phyloP scores from a whole-genome alignment of 352 stramenopile species.

The Phytophthora pisi region DNA sequence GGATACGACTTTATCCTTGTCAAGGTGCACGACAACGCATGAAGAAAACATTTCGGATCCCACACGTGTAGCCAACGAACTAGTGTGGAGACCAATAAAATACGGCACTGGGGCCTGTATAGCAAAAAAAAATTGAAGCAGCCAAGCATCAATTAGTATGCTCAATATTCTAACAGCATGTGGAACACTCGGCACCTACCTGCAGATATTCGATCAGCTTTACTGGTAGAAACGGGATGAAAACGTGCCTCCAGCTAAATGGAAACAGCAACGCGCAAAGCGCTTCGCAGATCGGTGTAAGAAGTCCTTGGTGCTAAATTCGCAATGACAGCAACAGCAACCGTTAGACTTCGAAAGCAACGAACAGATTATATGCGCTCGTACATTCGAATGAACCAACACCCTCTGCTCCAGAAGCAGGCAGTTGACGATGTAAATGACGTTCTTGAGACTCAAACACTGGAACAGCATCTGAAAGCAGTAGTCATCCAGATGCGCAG shows the following conservation, averaged over 20 bases:
- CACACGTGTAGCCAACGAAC: slow-evolving; percentile 73
- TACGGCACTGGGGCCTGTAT: slow-evolving; percentile 82
- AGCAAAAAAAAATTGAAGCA: background rate
- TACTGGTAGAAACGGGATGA: slow-evolving; percentile 83
- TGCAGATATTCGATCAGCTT: slow-evolving; percentile 87
- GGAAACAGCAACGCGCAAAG: slow-evolving; percentile 82
- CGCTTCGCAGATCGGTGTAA: slow-evolving; percentile 83
- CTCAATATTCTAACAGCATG: background rate
- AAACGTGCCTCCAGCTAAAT: slow-evolving; percentile 88
- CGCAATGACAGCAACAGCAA: slow-evolving; percentile 3
- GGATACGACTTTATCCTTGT: slow-evolving; percentile 85
- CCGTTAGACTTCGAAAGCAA: too few species aligned
- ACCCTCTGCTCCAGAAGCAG: slow-evolving; percentile 86
- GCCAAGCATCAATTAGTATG: background rate
- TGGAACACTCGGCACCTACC: slow-evolving; percentile 27
- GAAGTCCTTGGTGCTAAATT: slow-evolving; percentile 60
- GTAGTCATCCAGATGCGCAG: slow-evolving; percentile 70
- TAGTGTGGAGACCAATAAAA: slow-evolving; percentile 86
- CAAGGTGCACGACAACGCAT: slow-evolving; percentile 83
- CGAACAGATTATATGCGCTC: slow-evolving; percentile 3
- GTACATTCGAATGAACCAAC: slow-evolving; percentile 81
- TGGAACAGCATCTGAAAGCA: slow-evolving; percentile 86
- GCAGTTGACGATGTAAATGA: slow-evolving; percentile 84
- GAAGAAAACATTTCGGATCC: slow-evolving; percentile 80
- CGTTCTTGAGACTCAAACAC: slow-evolving; percentile 78